These are phyloP conservation scores for Ottelia alismoides DNA, from an alignment of 106 monocot genomes.

Conservation along the genomic window DNA sequence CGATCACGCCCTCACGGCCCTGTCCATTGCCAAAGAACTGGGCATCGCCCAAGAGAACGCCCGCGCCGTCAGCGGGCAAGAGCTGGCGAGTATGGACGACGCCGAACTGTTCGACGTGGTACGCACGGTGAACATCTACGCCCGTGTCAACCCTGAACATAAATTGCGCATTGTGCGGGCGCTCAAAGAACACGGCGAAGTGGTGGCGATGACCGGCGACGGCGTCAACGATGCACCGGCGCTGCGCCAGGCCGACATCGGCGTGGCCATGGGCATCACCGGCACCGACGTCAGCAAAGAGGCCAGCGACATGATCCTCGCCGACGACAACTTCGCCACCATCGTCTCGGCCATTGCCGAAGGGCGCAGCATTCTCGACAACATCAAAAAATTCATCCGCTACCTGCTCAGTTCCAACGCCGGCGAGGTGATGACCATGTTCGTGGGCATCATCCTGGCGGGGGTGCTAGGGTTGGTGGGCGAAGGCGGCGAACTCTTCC, in stretches of 20 bases:
- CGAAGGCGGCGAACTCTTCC: slow-evolving; percentile 10
- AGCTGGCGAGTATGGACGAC: too few relatives aligned
- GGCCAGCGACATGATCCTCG: slow-evolving; percentile 33
- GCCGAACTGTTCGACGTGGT: too few relatives aligned
- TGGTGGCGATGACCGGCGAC: not conserved
- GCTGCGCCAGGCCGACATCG: slow-evolving; percentile 38
- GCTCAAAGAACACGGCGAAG: not conserved
- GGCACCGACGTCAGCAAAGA: slow-evolving; percentile 49
- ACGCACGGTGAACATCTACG: too few relatives aligned
- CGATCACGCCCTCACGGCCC: too few relatives aligned
- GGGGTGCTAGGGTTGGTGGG: too few relatives aligned
- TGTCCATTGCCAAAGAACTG: too few relatives aligned
- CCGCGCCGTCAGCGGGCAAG: too few relatives aligned
- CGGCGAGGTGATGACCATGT: slow-evolving; percentile 23
- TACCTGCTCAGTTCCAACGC: slow-evolving; percentile 39
- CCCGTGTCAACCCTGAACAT: not conserved
- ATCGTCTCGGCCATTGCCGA: slow-evolving; percentile 29
- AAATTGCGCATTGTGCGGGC: not conserved
- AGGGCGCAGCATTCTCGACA: slow-evolving; percentile 44
- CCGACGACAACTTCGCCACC: slow-evolving; percentile 33
- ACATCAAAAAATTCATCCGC: slow-evolving; percentile 44
- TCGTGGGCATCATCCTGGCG: slow-evolving; percentile 22
- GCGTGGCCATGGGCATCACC: slow-evolving; percentile 38
- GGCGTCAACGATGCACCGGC: slow-evolving; percentile 9
- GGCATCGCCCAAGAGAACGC: too few relatives aligned